These are phyloP conservation scores for Phaeosphaeriaceae sp. DNA, from an alignment of 2,329 filamentous ascomycete species.

Conservation along the genomic window DNA sequence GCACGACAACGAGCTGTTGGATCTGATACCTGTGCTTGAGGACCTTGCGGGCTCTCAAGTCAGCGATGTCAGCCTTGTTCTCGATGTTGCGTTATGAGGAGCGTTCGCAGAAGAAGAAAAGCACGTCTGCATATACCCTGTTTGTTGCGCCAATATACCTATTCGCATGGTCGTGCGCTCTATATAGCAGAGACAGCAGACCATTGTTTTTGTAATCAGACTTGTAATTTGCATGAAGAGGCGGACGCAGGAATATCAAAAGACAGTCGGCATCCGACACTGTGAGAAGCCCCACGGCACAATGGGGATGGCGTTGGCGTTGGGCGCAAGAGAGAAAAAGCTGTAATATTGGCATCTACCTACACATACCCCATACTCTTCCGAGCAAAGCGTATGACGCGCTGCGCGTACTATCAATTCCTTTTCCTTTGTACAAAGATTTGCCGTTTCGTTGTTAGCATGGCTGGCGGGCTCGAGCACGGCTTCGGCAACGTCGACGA, in stretches of 20 bases:
- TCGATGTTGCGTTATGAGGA: constrained; percentile 78
- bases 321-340: constrained; percentile 23
- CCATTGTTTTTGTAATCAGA: constrained; percentile 49
- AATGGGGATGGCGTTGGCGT: constrained; percentile 8
- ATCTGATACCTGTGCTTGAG: constrained; percentile 97
- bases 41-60: constrained; percentile 90
- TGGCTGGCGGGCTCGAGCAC: constrained; percentile 37
- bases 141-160: constrained; percentile 30
- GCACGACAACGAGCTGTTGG: constrained; percentile 97
- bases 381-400: constrained; percentile 1
- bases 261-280: background rate
- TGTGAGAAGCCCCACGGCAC: background rate
- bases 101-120: constrained; percentile 20
- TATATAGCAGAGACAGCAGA: constrained; percentile 9
- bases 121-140: constrained; percentile 35
- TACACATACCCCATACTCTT: constrained; percentile 32
- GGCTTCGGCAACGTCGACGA: constrained; percentile 14
- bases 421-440: constrained; percentile 42
- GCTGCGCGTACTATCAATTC: constrained; percentile 27
- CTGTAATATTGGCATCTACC: constrained; percentile 41
- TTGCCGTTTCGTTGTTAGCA: constrained; percentile 32
- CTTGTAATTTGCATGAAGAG: constrained; percentile 48
- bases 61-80: constrained; percentile 93
- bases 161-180: constrained; percentile 21
- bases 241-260: constrained; percentile 11